Conservation (phyloP, 1,284 basidiomycete genomes). For the Spongispora temasekensis region DNA sequence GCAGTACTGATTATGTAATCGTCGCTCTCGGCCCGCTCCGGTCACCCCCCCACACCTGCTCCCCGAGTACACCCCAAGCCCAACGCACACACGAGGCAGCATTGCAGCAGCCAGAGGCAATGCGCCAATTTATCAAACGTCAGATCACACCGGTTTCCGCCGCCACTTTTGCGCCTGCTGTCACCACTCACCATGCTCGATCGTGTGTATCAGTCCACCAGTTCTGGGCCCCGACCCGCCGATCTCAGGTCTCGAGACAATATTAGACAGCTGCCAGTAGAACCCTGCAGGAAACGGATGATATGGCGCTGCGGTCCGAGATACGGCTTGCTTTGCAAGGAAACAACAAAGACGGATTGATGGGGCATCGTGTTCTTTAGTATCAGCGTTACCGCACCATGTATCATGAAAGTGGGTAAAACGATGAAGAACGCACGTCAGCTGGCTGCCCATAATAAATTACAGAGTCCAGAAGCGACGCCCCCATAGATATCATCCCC, state of each 20-base stretch:
- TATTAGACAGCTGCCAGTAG: neutral
- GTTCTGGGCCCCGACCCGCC: too few species aligned
- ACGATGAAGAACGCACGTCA: slow-evolving; percentile 29
- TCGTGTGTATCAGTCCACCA: too few species aligned
- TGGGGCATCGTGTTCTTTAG: slow-evolving; percentile 12
- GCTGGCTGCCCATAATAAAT: slow-evolving; percentile 28
- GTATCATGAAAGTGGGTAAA: slow-evolving; percentile 14
- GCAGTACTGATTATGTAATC: slow-evolving; percentile 29
- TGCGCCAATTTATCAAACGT: slow-evolving; percentile 6
- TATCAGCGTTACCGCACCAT: slow-evolving; percentile 28
- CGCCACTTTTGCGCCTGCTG: neutral
- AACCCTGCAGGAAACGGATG: slow-evolving; percentile 1
- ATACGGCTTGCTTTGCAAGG: neutral
- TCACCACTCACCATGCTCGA: neutral
- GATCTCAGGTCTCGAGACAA: too few species aligned
- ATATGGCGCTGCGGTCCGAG: neutral
- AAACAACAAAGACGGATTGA: neutral
- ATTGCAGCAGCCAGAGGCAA: too few species aligned
- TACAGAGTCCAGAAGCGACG: slow-evolving; percentile 31
- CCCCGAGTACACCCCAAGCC: too few species aligned
- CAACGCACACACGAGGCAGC: too few species aligned
- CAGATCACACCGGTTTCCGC: neutral
- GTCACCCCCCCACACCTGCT: too few species aligned
- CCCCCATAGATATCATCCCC: slow-evolving; percentile 4
- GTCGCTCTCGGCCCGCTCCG: too few species aligned